These are phyloP conservation scores for Metschnikowia amazonensis DNA, from an alignment of 805 yeast genomes.

Conservation along the genomic window DNA sequence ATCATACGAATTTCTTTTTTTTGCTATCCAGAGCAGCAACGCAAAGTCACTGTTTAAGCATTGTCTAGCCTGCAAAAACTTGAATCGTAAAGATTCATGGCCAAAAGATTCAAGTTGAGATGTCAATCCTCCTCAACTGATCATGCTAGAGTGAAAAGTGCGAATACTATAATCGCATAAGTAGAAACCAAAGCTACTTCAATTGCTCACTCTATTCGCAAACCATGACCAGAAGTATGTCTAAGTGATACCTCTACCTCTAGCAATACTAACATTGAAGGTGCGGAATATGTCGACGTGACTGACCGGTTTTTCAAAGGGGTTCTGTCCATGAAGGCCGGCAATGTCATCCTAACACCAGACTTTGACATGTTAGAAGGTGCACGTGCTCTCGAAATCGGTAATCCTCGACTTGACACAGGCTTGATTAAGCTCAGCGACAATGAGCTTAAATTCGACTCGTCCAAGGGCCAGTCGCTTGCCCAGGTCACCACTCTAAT, in stretches of 20 bases:
- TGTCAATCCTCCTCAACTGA: too few relatives aligned
- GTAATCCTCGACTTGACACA: slow-evolving; percentile 72
- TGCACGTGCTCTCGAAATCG: slow-evolving; percentile 79
- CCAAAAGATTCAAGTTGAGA: too few relatives aligned
- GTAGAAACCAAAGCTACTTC: neutral
- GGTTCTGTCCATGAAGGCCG: slow-evolving; percentile 25
- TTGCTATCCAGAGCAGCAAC: too few relatives aligned
- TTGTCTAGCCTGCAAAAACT: too few relatives aligned
- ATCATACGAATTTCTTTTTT: too few relatives aligned
- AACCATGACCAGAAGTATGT: slow-evolving; percentile 1
- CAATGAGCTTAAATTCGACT: slow-evolving; percentile 47
- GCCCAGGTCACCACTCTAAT: slow-evolving; percentile 48
- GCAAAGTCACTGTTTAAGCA: too few relatives aligned
- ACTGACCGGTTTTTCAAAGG: slow-evolving; percentile 48
- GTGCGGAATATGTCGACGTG: slow-evolving; percentile 39
- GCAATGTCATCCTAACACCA: slow-evolving; percentile 55
- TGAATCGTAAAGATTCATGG: too few relatives aligned
- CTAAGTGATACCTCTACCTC: neutral
- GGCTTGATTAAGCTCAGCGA: slow-evolving; percentile 51
- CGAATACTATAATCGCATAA: neutral
- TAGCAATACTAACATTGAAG: slow-evolving; percentile 1
- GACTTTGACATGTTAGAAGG: slow-evolving; percentile 73
- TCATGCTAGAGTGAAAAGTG: neutral
- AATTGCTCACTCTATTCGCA: neutral
- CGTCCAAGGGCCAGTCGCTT: slow-evolving; percentile 33